These are phyloP conservation scores for Medakamo hakoo DNA, from an alignment of 139 green algal species.

Conservation along the genomic window DNA sequence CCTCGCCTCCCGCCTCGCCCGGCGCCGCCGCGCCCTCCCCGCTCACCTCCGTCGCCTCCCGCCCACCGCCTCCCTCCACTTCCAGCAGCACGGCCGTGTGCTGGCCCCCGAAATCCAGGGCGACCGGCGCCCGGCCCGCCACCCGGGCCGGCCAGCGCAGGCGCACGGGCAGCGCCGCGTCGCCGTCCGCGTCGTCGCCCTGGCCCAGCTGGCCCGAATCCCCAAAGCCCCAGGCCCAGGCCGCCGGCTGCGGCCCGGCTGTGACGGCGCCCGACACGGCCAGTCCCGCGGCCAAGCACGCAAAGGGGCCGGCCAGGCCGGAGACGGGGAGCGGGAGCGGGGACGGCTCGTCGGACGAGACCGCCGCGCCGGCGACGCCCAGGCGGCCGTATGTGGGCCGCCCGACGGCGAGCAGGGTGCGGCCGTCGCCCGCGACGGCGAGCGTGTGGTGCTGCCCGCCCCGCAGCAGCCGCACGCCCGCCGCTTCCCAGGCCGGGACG, in stretches of 20 bases:
- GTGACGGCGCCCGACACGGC: conserved; percentile 45
- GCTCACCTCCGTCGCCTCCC: no score
- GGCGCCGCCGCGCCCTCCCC: no score
- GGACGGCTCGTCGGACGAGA: conserved; percentile 18
- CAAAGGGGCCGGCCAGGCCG: conserved; percentile 24
- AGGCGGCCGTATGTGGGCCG: conserved; percentile 67
- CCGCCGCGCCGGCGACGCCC: conserved; percentile 33
- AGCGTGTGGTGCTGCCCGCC: conserved; percentile 78
- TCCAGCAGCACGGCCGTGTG: conserved; percentile 35
- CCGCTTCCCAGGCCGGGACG: conserved; percentile 24
- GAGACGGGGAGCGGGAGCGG: conserved; percentile 20
- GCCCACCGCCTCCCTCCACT: neutral
- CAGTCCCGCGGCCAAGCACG: conserved; percentile 34
- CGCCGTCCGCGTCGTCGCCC: conserved; percentile 47
- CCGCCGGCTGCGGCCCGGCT: conserved; percentile 15
- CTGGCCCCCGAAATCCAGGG: conserved; percentile 60
- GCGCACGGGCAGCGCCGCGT: conserved; percentile 37
- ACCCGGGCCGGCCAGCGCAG: conserved; percentile 1
- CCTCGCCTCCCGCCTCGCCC: no score
- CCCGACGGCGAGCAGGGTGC: conserved; percentile 47
- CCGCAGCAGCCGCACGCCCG: conserved; percentile 7
- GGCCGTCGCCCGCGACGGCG: conserved; percentile 31
- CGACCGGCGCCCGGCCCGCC: conserved; percentile 19
- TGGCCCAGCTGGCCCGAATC: conserved; percentile 65
- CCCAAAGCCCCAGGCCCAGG: conserved; percentile 62